These are phyloP conservation scores for Bipolaris victoriae DNA, from an alignment of 2,329 filamentous ascomycete species.

Conservation along the genomic window DNA sequence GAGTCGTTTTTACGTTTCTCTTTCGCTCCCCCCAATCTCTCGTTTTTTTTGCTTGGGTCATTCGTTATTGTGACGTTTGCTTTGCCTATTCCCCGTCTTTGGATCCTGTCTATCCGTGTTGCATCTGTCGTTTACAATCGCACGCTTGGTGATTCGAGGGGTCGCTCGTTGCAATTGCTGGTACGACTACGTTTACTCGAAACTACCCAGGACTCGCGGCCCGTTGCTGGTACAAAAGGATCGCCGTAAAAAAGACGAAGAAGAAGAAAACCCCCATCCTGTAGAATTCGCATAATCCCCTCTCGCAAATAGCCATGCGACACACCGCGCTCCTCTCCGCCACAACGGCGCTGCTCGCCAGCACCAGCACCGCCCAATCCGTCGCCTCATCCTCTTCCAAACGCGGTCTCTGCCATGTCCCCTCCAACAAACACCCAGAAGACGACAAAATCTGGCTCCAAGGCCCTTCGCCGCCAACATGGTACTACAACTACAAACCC, in stretches of 20 bases:
- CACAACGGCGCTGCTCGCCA: slow-evolving; percentile 12
- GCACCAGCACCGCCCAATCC: slow-evolving; percentile 26
- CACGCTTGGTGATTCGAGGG: background rate
- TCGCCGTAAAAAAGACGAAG: background rate
- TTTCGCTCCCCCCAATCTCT: background rate
- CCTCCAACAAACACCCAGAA: slow-evolving; percentile 58
- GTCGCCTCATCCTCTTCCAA: slow-evolving; percentile 61
- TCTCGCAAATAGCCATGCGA: slow-evolving; percentile 8
- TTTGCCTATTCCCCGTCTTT: background rate
- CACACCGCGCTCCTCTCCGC: slow-evolving; percentile 3
- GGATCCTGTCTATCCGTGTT: background rate
- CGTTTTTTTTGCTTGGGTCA: background rate
- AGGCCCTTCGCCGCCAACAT: slow-evolving; percentile 66
- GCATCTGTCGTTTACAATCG: background rate
- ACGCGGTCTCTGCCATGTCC: slow-evolving; percentile 74
- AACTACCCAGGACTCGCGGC: background rate
- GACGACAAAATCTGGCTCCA: slow-evolving; percentile 72
- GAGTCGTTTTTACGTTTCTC: background rate
- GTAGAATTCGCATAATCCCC: background rate
- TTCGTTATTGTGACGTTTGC: background rate
- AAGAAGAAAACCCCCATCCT: background rate
- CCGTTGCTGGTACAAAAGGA: background rate
- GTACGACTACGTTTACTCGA: background rate
- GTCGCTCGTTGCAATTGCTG: background rate
- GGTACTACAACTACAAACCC: slow-evolving; percentile 83